Evolutionary conservation across 192 early-diverging fungal species (phyloP).

Genomic region (Podila epigama): DNA sequence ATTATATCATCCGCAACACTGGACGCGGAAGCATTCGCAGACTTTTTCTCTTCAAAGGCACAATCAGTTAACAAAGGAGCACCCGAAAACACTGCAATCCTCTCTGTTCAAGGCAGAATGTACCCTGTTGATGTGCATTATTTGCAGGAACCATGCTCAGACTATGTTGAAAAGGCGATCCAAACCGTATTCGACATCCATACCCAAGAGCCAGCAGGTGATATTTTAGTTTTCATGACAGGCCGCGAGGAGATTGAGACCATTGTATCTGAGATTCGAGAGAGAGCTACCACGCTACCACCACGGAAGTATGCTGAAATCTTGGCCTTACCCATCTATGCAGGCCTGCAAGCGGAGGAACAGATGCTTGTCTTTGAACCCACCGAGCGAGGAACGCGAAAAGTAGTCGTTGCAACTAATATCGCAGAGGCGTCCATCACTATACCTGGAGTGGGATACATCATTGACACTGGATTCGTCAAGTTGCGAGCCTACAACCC

Average conservation of each 20-base stretch:
- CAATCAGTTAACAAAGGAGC: constrained; percentile 24
- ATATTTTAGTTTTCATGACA: constrained; percentile 76
- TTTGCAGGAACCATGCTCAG: constrained; percentile 58
- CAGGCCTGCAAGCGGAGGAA: constrained; percentile 72
- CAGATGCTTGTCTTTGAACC: constrained; percentile 73
- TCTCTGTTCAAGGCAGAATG: constrained; percentile 79
- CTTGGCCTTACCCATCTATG: constrained; percentile 70
- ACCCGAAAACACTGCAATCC: constrained; percentile 66
- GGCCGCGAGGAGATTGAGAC: constrained; percentile 80
- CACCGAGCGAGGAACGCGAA: constrained; percentile 63
- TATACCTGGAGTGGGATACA: constrained; percentile 76
- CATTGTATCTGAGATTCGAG: constrained; percentile 65
- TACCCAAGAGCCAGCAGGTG: constrained; percentile 67
- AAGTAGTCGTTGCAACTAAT: constrained; percentile 90
- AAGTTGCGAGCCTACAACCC: constrained; percentile 89
- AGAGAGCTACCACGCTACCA: constrained; percentile 59
- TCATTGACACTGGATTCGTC: constrained; percentile 84
- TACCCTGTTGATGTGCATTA: constrained; percentile 77
- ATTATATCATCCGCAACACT: constrained; percentile 87
- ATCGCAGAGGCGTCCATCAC: constrained; percentile 88
- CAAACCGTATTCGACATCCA: constrained; percentile 83
- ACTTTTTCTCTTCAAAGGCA: constrained; percentile 72
- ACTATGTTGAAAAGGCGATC: constrained; percentile 73
- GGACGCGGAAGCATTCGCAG: constrained; percentile 74
- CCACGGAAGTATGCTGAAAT: constrained; percentile 48